Evolutionary conservation across 768 basidiomycete genomes (phyloP), one percentile per base, ranked within the genome.

Genomic region (Mycena belliarum): DNA sequence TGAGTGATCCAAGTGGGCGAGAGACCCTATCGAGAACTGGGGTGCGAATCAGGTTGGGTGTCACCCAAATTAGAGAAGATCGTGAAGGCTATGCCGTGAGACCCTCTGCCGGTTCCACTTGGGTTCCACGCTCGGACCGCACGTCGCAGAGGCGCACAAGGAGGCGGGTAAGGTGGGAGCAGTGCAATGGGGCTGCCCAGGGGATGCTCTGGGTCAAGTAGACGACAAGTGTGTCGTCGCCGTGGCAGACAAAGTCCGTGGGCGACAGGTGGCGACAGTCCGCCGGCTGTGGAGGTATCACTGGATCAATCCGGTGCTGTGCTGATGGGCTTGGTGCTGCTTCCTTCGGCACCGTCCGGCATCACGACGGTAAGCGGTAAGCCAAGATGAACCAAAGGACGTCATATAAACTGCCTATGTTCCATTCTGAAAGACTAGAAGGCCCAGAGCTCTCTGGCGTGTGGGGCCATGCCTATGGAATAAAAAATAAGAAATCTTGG

Each of bases 31-130:
- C 23, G 12, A 10, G 10, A 46, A 52, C 14, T n/a, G n/a, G 28
- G 40, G 1, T 37, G 20, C 14, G 25, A 44, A 37, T 35, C 14
- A 45, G 35, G 33, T 51, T 26, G n/a, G n/a, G n/a, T n/a, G n/a
- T n/a, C n/a, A n/a, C n/a, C n/a, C n/a, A n/a, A n/a, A n/a, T n/a
- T n/a, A 26, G 33, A 18, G 25, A 45, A 37, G 43, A 45, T 46
- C 44, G 43, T 37, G 45, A 46, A 38, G 33, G 43, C 52, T 24
- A 38, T 53, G 44, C 52, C 52, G 52, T 53, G 35, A 38, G 7
- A 14, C 14, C 14, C 29, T 6, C 12, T 0, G 21, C 11, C n/a
- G n/a, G 38, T 5, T 32, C n/a, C n/a, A n/a, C n/a, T n/a, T n/a
- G n/a, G 24, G 12, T 9, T 42, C 44, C 52, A 46, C 52, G 52